Percentiles rank a stretch among this genome's conserved stretches.
Evolutionary conservation across 208 protist species (phyloP).

Genomic region (Leptomonas pyrrhocoris): DNA sequence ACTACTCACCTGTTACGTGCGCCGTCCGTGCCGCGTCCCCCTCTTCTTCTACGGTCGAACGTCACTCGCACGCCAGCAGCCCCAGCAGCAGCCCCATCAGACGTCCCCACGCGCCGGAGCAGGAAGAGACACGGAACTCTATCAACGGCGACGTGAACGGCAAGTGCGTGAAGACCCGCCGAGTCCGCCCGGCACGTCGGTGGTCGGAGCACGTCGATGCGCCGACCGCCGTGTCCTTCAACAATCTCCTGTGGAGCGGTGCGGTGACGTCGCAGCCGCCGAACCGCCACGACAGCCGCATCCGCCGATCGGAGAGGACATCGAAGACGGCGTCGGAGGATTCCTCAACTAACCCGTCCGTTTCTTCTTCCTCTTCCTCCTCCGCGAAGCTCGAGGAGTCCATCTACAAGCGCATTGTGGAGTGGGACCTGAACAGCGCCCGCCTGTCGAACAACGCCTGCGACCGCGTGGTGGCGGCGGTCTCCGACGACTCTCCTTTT

Average conservation of each 20-base stretch:
- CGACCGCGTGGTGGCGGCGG: constrained; percentile 18
- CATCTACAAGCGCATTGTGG: constrained; percentile 12
- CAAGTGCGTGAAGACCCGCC: background rate
- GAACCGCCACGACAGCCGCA: background rate
- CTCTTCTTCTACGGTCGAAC: too few species aligned
- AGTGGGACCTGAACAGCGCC: constrained; percentile 8
- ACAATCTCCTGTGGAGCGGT: constrained; percentile 9
- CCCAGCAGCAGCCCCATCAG: constrained; percentile 11
- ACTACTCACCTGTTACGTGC: background rate
- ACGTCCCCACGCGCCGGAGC: background rate
- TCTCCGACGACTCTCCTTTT: too few species aligned
- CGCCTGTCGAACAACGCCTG: background rate
- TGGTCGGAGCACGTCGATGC: constrained; percentile 11
- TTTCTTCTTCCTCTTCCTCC: background rate
- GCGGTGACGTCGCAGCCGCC: background rate
- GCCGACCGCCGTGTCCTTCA: constrained; percentile 5
- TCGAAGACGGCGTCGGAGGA: background rate
- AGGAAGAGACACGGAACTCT: constrained; percentile 19
- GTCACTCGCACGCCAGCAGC: background rate
- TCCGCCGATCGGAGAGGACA: background rate
- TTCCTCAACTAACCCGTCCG: background rate
- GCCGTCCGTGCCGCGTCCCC: background rate
- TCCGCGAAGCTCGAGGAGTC: background rate
- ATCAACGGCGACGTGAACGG: constrained; percentile 1
- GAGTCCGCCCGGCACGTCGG: background rate